Evolutionary conservation across 2,329 filamentous ascomycete species (phyloP).

Genomic region (Huntiella moniliformis): DNA sequence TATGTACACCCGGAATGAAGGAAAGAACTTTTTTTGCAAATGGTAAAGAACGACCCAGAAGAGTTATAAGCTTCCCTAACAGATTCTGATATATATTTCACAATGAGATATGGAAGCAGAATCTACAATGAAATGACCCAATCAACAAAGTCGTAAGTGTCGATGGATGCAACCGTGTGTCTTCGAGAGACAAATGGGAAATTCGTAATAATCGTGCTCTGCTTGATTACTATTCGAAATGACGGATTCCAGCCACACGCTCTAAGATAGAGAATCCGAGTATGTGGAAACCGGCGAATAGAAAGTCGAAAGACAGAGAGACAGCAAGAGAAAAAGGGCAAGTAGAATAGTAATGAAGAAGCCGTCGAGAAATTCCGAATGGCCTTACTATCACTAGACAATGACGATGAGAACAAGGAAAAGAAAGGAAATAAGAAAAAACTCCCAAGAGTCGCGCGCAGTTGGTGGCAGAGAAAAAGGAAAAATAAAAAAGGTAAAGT

Average conservation of each 20-base stretch:
- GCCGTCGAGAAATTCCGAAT: too few species aligned
- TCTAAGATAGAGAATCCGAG: constrained; percentile 2
- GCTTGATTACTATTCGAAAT: constrained; percentile 1
- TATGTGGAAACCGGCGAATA: not conserved
- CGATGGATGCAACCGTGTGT: not conserved
- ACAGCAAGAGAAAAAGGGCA: not conserved
- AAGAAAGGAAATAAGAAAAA: constrained; percentile 7
- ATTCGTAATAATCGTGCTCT: not conserved
- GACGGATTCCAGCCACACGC: constrained; percentile 10
- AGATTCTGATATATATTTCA: too few species aligned
- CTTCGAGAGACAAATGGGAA: too few species aligned
- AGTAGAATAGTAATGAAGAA: constrained; percentile 1
- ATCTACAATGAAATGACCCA: not conserved
- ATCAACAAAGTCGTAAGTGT: not conserved
- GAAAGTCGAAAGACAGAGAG: not conserved
- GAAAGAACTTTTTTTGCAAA: not conserved
- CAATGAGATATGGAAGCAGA: not conserved
- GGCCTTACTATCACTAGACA: constrained; percentile 7
- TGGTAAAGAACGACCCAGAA: constrained; percentile 7
- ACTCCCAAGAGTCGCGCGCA: not conserved
- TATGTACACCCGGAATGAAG: not conserved
- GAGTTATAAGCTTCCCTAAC: not conserved
- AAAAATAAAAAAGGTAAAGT: constrained; percentile 4
- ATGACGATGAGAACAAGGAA: constrained; percentile 12
- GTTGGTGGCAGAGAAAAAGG: not conserved